Evolutionary conservation across 805 yeast genomes (phyloP).

Genomic region (Myxozyma neotropica): DNA sequence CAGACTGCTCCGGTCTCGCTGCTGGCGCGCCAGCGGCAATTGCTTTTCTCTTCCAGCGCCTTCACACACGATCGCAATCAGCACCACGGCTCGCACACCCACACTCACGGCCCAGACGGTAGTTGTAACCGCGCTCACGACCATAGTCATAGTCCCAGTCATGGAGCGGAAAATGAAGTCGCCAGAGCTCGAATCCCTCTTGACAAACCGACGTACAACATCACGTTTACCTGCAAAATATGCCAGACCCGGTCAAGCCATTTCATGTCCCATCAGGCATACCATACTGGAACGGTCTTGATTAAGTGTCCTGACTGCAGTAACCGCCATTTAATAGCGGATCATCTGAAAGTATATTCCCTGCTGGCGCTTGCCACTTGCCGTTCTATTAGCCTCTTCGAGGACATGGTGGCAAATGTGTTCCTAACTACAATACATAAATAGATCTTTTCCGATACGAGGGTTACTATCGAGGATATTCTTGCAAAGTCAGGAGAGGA

Average conservation of each 20-base stretch:
- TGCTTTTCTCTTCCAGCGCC: slow-evolving; percentile 3
- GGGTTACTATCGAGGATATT: slow-evolving; percentile 27
- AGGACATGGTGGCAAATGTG: no score
- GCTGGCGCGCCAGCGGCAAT: background rate
- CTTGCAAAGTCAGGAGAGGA: slow-evolving; percentile 17
- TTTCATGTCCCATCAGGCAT: slow-evolving; percentile 89
- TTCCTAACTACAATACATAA: no score
- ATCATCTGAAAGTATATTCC: slow-evolving; percentile 60
- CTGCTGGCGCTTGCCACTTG: background rate
- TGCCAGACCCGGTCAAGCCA: slow-evolving; percentile 85
- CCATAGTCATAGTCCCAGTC: slow-evolving; percentile 12
- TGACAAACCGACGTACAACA: slow-evolving; percentile 78
- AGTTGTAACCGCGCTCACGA: background rate
- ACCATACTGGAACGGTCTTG: slow-evolving; percentile 79
- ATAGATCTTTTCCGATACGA: slow-evolving; percentile 27
- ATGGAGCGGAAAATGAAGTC: slow-evolving; percentile 5
- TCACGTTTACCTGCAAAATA: slow-evolving; percentile 89
- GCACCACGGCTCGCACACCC: background rate
- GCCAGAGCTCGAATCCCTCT: slow-evolving; percentile 39
- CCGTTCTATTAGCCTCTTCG: background rate
- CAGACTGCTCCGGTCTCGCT: background rate
- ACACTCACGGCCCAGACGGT: slow-evolving; percentile 3
- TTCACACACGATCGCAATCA: background rate
- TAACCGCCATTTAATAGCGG: slow-evolving; percentile 87
- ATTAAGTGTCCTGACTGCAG: slow-evolving; percentile 92